Evolutionary conservation across 2,329 filamentous ascomycete genomes (phyloP), one percentile per base, ranked within the genome.

Genomic region (Truncatella angustata): DNA sequence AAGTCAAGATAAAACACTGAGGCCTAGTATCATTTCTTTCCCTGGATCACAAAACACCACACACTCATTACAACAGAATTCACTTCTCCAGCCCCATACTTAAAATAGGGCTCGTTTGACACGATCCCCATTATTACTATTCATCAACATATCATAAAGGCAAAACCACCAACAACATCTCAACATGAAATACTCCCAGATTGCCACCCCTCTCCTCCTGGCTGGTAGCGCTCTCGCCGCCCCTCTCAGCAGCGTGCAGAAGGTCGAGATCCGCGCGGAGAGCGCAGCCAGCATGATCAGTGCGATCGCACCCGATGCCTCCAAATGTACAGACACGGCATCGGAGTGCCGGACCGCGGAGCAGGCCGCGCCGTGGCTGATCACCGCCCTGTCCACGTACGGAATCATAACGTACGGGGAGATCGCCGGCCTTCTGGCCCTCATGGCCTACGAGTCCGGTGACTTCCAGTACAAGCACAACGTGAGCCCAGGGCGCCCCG

Each of bases 401-500:
- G 58, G 66, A 3, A 72, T 91, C 59, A 75, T 70, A 44, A 18
- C 66, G 67, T 30, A 69, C 71, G 20, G 76, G 20, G 81, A 87
- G 60, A 84, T 88, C 64, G 89, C 89, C 5, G 88, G 85, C 20
- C 68, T 92, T 14, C 64, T 94, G 39, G 76, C 85, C 11, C 75
- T 91, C 63, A 87, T 90, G 73, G 81, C 86, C 10, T 85, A 85
- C 64, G 91, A 95, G 72, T 84, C 81, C 2, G 82, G 52, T 20
- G 77, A 85, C 56, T 89, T 92, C 71, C 77, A 80, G 61, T 92
- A 82, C 78, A 89, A 86, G 69, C 79, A 76, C 67, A 90, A 91
- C 70, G 73, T 84, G 60, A 79, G 67, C 61, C 66, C 66, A 1
- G 79, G 77, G n/a, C 63, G 71, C 0, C 77, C 85, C 0, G 89